Percentiles rank a stretch among this genome's conserved stretches.
phyloP scores from a whole-genome alignment of 2,329 filamentous ascomycete species.

The Cordyceps militaris region DNA sequence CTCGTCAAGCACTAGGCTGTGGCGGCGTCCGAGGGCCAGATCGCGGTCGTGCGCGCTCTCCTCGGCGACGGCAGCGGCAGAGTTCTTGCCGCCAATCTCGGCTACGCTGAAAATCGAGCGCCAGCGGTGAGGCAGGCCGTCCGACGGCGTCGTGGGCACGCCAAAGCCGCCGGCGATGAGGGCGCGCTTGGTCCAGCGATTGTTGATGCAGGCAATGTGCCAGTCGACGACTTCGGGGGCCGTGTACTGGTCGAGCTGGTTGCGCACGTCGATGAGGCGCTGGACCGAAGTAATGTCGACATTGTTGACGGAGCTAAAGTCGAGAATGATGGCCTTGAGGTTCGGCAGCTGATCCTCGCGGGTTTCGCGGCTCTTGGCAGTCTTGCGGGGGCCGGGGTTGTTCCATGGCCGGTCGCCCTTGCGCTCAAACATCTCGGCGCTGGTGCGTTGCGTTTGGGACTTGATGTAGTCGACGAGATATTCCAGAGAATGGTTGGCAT shows the following conservation, averaged over 20 bases:
- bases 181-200: conserved; percentile 89
- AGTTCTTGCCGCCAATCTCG: conserved; percentile 67
- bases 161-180: conserved; percentile 85
- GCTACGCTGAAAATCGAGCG: conserved; percentile 94
- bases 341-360: conserved; percentile 48
- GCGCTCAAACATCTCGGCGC: conserved; percentile 55
- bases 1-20: conserved; percentile 23
- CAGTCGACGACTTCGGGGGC: conserved; percentile 79
- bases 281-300: conserved; percentile 91
- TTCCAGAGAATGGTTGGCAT: conserved; percentile 44
- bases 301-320: conserved; percentile 90
- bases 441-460: conserved; percentile 67
- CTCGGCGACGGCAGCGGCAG: conserved; percentile 63
- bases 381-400: conserved; percentile 62
- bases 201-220: conserved; percentile 92
- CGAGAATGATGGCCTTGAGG: conserved; percentile 83
- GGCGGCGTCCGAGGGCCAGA: conserved; percentile 7
- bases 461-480: conserved; percentile 54
- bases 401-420: conserved; percentile 89
- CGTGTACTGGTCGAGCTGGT: conserved; percentile 83
- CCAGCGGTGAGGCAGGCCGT: conserved; percentile 59
- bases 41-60: conserved; percentile 47
- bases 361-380: conserved; percentile 35
- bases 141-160: conserved; percentile 53
- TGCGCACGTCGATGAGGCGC: conserved; percentile 86